Evolutionary conservation across 2,329 filamentous ascomycete genomes (phyloP), one percentile per base, ranked within the genome.

Genomic region (Boeremia exigua): DNA sequence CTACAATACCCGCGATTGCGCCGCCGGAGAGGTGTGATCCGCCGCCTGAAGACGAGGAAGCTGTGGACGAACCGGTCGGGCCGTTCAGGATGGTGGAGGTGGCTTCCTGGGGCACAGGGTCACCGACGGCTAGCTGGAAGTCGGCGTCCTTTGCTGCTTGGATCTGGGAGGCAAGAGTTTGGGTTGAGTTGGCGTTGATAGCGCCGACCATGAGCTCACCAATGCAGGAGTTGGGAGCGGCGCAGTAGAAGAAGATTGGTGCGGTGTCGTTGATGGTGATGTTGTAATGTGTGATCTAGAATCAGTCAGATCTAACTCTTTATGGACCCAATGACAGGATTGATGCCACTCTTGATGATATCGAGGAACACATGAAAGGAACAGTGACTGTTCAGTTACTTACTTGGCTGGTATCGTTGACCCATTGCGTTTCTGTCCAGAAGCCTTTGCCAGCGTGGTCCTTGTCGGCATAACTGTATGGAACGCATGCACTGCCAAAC

Each of bases 171-270:
- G 59, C 60, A 5, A 76, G 58, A 1, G 72, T 73, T 48, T 72
- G 66, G 2, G 66, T 71, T 2, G 52, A 54, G 50, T 77, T 78
- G 6, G 87, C 83, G 67, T 93, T 94, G 62, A 94, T 88, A 1
- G 85, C 88, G 3, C 89, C 90, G 14, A 94, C 82, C 90, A 94
- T 94, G 19, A 84, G 81, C 38, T 88, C 82, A 2, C 77, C 72
- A 3, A 81, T 79, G 66, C 90, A 94, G 2, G 88, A 90, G 0
- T 79, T 82, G 0, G 85, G 81, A 0, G 88, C 88, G 0, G 86
- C 68, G 55, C 74, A 77, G 58, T 77, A 77, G 59, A 68, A 76
- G 60, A 73, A 77, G 12, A 77, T 71, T 6, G 75, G 74, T 8
- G 68, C 64, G 0, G 72, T 74, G 37, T 62, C 60, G 59, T 75